Evolutionary conservation across 179 eudicot genomes (phyloP).

Genomic region (Pouteria campechiana): DNA sequence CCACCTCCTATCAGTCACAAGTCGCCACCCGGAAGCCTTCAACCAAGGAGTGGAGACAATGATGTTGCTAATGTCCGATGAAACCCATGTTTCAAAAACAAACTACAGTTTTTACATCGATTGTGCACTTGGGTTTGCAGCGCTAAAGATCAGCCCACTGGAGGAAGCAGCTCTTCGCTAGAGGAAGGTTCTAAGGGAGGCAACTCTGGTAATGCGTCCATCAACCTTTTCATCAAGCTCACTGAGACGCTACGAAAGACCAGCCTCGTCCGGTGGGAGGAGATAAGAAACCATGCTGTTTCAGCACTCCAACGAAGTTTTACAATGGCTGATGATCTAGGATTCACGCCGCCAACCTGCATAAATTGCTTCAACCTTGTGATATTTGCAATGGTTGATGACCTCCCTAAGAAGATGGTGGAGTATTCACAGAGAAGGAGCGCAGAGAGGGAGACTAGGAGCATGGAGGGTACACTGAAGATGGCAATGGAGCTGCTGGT

Average conservation of each 20-base stretch:
- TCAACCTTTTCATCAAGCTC: conserved; percentile 49
- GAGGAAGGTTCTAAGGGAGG: conserved; percentile 27
- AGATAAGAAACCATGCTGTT: conserved; percentile 80
- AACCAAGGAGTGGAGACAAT: conserved; percentile 69
- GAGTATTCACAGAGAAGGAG: conserved; percentile 79
- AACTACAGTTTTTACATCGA: conserved; percentile 62
- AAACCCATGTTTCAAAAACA: conserved; percentile 21
- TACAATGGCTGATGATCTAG: conserved; percentile 47
- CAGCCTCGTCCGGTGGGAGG: conserved; percentile 84
- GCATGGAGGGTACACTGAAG: conserved; percentile 88
- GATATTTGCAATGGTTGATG: conserved; percentile 92
- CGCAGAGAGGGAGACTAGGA: conserved; percentile 81
- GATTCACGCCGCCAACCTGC: conserved; percentile 43
- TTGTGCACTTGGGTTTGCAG: conserved; percentile 60
- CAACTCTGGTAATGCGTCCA: conserved; percentile 15
- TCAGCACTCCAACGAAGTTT: conserved; percentile 56
- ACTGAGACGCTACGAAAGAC: conserved; percentile 75
- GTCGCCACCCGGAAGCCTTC: conserved; percentile 66
- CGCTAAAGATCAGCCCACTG: conserved; percentile 48
- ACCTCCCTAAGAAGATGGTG: conserved; percentile 86
- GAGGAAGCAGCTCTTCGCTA: conserved; percentile 49
- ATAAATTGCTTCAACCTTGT: conserved; percentile 53
- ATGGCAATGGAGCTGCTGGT: conserved; percentile 77
- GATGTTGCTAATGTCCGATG: conserved; percentile 42
- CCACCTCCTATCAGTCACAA: conserved; percentile 53